Evolutionary conservation across 1,139 yeast species (phyloP).

Genomic region (Nakaseomyces glabratus): DNA sequence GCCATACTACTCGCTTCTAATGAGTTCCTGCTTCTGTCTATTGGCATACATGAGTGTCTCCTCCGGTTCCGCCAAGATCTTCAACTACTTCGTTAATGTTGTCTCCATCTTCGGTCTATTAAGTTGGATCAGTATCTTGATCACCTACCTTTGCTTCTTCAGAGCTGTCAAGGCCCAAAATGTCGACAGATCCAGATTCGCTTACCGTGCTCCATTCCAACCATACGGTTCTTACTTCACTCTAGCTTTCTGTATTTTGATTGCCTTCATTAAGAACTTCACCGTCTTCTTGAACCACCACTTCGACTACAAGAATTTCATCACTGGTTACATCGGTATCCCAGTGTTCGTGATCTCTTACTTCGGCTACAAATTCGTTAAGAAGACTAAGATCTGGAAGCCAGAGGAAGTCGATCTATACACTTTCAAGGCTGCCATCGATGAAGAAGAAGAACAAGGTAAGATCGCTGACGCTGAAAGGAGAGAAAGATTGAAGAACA

Average conservation of each 20-base stretch:
- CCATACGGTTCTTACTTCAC: conserved; percentile 58
- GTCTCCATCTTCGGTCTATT: conserved; percentile 63
- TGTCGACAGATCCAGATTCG: conserved; percentile 38
- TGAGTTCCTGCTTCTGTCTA: conserved; percentile 41
- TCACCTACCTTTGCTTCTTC: conserved; percentile 56
- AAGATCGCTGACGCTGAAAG: conserved; percentile 35
- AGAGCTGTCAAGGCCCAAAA: conserved; percentile 63
- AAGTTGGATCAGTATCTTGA: conserved; percentile 57
- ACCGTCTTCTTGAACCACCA: conserved; percentile 50
- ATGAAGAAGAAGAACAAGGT: conserved; percentile 55
- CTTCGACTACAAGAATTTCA: conserved; percentile 53
- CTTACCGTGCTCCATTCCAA: conserved; percentile 57
- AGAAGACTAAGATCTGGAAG: conserved; percentile 43
- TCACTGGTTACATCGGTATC: conserved; percentile 71
- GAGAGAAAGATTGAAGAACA: conserved; percentile 39
- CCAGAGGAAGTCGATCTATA: conserved; percentile 55
- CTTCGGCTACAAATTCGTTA: conserved; percentile 49
- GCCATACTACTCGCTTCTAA: conserved; percentile 45
- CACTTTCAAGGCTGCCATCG: conserved; percentile 57
- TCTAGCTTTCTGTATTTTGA: conserved; percentile 44
- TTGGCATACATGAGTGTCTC: conserved; percentile 58
- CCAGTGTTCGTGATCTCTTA: conserved; percentile 52
- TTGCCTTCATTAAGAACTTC: conserved; percentile 64
- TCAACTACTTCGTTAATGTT: conserved; percentile 59
- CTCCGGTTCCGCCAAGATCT: conserved; percentile 45